Evolutionary conservation across 768 basidiomycete genomes (phyloP).

Genomic region (Mycena floridula): DNA sequence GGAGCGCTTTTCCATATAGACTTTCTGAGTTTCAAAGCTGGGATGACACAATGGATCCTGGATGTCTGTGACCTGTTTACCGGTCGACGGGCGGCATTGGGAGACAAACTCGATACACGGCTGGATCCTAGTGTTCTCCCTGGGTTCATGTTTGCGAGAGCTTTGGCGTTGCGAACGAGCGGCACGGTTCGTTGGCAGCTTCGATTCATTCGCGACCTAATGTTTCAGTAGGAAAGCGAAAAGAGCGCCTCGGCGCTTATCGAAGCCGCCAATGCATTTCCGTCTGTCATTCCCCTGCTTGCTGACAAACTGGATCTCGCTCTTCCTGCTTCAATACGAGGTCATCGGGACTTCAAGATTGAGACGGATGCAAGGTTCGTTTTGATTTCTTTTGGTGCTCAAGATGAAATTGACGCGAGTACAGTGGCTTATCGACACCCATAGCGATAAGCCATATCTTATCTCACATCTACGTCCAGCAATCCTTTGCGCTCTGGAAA

Average conservation of each 20-base stretch:
- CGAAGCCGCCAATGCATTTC: conserved; percentile 73
- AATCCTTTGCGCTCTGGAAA: conserved; percentile 80
- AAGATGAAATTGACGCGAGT: conserved; percentile 27
- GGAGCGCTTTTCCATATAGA: conserved; percentile 81
- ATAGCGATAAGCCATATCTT: conserved; percentile 67
- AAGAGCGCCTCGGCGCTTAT: conserved; percentile 54
- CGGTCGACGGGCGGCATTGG: too few species aligned
- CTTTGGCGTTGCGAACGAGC: conserved; percentile 51
- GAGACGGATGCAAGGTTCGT: conserved; percentile 46
- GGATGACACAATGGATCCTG: conserved; percentile 77
- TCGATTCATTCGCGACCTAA: conserved; percentile 25
- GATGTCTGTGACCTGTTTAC: conserved; percentile 54
- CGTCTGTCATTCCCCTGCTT: conserved; percentile 73
- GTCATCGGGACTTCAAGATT: conserved; percentile 62
- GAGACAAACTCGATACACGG: conserved; percentile 16
- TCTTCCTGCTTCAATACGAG: conserved; percentile 51
- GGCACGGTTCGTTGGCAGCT: conserved; percentile 31
- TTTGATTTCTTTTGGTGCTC: conserved; percentile 48
- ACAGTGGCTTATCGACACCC: conserved; percentile 58
- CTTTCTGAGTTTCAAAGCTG: conserved; percentile 75
- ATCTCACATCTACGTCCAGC: conserved; percentile 82
- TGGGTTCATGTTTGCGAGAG: conserved; percentile 70
- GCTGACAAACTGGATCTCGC: conserved; percentile 80
- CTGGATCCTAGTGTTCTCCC: conserved; percentile 62
- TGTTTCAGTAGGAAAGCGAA: conserved; percentile 28